Base-by-base conservation (phyloP, 1,284 basidiomycete genomes). In the Schizopora paradoxa region DNA sequence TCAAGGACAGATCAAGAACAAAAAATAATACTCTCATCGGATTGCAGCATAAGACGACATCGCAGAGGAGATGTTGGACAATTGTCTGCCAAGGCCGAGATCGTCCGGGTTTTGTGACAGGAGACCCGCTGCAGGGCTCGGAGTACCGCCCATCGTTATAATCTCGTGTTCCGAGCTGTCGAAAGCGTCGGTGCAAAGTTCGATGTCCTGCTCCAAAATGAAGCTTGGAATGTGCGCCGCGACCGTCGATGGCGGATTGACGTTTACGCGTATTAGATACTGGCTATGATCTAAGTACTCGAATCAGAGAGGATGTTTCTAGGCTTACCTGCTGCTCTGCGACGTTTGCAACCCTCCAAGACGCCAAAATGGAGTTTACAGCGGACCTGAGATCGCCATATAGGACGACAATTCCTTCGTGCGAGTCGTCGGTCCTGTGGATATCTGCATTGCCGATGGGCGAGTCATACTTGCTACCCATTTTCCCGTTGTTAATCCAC, bases 131-230 rank as follows among this genome's bases (percentile, higher is more conserved):
- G 46, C 40, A 10, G 46, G 46, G 16, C 31, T 36, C 6, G 46
- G 46, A 3, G 31, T 10, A 19, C 34, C 40, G 7, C 46, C 46
- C 7, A 36, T 16, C 16, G 25, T 27, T 26, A 37, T 16, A 7
- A 37, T 22, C 23, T 42, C 46, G 40, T 33, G 46, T 21, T 48
- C 47, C 4, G 22, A 26, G 42, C 42, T 45, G 2, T 49, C 72
- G 59, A 65, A 72, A 25, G 62, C 57, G 54, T 74, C 72, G 7
- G 68, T 74, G 21, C 64, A 68, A 11, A 76, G 41, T 27, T 65
- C 58, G 5, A 76, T 46, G 8, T 58, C 54, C 34, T 67, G 63
- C 29, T 72, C 68, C 49, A 68, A 61, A 13, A 55, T 53, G 51
- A 68, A 73, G 18, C 56, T 53, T 4, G 71, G 72, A 19, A 73